Percentiles rank a stretch among this genome's conserved stretches.
phyloP scores from a whole-genome alignment of 2,329 filamentous ascomycete species.

The Alternaria gansuensis region DNA sequence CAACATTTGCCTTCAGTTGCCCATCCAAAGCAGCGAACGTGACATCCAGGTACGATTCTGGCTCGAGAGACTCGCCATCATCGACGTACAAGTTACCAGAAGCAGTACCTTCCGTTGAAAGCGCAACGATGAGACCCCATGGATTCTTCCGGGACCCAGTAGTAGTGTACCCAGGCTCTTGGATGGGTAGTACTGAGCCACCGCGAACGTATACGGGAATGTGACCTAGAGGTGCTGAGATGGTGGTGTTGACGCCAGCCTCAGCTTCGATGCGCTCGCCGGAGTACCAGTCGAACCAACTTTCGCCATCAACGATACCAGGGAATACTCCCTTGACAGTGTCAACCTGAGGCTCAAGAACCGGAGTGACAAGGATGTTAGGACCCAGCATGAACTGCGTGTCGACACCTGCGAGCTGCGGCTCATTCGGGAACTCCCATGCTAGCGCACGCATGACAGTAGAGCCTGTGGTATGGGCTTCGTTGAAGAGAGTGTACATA shows the following conservation, averaged over 20 bases:
- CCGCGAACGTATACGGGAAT: constrained; percentile 78
- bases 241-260: constrained; percentile 66
- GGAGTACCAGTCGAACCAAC: constrained; percentile 86
- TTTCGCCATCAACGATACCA: constrained; percentile 65
- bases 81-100: constrained; percentile 74
- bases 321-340: constrained; percentile 75
- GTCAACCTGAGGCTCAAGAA: constrained; percentile 68
- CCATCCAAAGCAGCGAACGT: constrained; percentile 58
- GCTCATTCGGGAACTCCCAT: constrained; percentile 79
- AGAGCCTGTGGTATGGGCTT: constrained; percentile 70
- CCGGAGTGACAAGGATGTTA: constrained; percentile 72
- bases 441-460: constrained; percentile 77
- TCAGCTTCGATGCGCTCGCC: constrained; percentile 63
- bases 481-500: constrained; percentile 76
- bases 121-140: constrained; percentile 73
- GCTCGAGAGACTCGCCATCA: constrained; percentile 73
- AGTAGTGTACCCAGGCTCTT: constrained; percentile 74
- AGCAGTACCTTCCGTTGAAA: constrained; percentile 65
- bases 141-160: constrained; percentile 68
- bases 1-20: constrained; percentile 59
- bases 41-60: constrained; percentile 65
- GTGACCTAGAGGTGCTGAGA: constrained; percentile 69
- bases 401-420: constrained; percentile 71
- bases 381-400: constrained; percentile 76
- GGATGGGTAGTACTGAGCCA: constrained; percentile 71